Percentiles rank a stretch among this genome's conserved stretches.
phyloP scores from a whole-genome alignment of 352 stramenopile species.

The Pythium dissotocum region DNA sequence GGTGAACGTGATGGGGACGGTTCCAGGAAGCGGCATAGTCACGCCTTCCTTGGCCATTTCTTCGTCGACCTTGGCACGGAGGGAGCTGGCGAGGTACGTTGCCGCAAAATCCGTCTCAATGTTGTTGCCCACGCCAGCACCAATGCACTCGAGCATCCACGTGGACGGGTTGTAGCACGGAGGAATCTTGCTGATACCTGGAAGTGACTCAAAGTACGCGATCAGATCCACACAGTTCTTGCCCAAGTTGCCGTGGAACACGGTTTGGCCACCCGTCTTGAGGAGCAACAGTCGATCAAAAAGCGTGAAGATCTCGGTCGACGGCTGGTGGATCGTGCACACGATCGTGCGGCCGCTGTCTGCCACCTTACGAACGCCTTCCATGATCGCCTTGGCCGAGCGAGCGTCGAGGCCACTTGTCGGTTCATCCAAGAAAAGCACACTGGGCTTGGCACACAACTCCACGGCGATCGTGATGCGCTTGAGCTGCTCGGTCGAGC shows the following conservation, averaged over 20 bases:
- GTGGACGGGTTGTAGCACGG: conserved; percentile 72
- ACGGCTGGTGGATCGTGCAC: conserved; percentile 35
- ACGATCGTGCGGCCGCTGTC: conserved; percentile 20
- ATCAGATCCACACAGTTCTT: conserved; percentile 39
- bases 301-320: conserved; percentile 64
- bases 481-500: conserved; percentile 41
- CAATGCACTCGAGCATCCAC: conserved; percentile 78
- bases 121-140: conserved; percentile 34
- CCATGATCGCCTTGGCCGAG: neutral
- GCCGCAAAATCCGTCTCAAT: conserved; percentile 25
- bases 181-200: conserved; percentile 41
- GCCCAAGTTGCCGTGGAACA: conserved; percentile 37
- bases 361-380: too few species aligned
- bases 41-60: conserved; percentile 25
- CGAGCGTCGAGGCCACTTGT: conserved; percentile 52
- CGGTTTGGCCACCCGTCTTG: conserved; percentile 22
- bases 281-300: conserved; percentile 61
- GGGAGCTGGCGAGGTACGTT: conserved; percentile 16
- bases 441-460: conserved; percentile 69
- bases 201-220: conserved; percentile 58
- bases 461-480: conserved; percentile 82
- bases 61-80: conserved; percentile 14
- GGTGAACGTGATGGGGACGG: conserved; percentile 25
- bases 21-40: conserved; percentile 5
- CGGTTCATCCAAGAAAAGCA: conserved; percentile 79